Base-by-base conservation (phyloP, 305 asterid genomes). In the Fraxinus dipetala region DNA sequence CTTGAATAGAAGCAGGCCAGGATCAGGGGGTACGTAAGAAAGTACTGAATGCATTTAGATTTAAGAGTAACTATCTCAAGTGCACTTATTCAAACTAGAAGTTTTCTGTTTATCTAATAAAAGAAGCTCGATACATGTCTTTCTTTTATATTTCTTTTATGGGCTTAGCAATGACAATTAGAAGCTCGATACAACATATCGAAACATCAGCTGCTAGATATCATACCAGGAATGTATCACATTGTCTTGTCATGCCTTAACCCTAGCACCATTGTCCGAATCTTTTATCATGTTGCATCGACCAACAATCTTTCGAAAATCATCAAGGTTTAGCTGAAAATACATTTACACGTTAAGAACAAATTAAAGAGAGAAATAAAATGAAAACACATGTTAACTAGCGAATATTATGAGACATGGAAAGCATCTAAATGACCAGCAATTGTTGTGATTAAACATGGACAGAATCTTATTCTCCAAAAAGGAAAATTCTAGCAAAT, bases 241-340 rank as follows among this genome's bases (percentile, higher is more conserved):
- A 6, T 30, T 67, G 72, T 28, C 36, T 67, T 67, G 36, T 67
- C 74, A 67, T 11, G 18, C 32, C 84, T 83, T 80, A 85, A 89
- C 79, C 75, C 82, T 81, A 78, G 67, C 79, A 51, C 79, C 86
- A 43, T 72, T 80, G 78, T 83, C 89, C 13, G 87, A 80, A 63
- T 69, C 83, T 88, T 90, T 89, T 76, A 95, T 85, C 96, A 95
- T 90, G 88, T 89, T 87, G 90, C 98, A 91, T 83, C 96, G 89
- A 75, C 83, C 82, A 73, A 87, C 94, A 79, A 95, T 92, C 89
- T 89, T 90, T 80, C 90, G 90, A 81, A 95, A 95, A 83, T 94
- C 98, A 36, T 94, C 95, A 38, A 91, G 89, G 81, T 79, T 89
- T 32, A 94, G 87, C 99, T 95, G 93, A 85, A 89, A 85, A 56